Conservation (phyloP, 768 basidiomycete species). For the Leucocoprinus leucothites region DNA sequence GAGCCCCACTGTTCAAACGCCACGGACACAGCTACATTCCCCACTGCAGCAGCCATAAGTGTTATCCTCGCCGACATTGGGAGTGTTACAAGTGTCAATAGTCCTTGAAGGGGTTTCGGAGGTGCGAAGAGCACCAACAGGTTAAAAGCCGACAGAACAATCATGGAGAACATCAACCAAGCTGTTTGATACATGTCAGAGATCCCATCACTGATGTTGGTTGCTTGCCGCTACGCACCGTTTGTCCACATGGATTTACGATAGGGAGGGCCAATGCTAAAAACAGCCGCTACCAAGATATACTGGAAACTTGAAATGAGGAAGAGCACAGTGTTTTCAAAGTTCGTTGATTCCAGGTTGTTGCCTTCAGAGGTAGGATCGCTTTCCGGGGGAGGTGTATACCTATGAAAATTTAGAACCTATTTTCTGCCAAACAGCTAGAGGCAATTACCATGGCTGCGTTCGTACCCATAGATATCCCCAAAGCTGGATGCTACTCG, state of each 20-base stretch:
- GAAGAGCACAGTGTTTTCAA: conserved; percentile 91
- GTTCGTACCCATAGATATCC: conserved; percentile 85
- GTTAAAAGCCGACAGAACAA: conserved; percentile 68
- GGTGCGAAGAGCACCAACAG: conserved; percentile 74
- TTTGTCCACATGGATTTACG: conserved; percentile 95
- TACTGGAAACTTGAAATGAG: conserved; percentile 98
- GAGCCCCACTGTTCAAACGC: conserved; percentile 77
- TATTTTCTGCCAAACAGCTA: background rate
- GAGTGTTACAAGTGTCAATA: conserved; percentile 78
- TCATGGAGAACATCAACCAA: conserved; percentile 79
- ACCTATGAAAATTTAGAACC: conserved; percentile 46
- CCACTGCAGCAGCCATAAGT: conserved; percentile 61
- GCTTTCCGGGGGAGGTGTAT: conserved; percentile 58
- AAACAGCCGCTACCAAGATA: conserved; percentile 93
- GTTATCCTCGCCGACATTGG: conserved; percentile 65
- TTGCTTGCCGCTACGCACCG: conserved; percentile 44
- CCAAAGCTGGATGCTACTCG: conserved; percentile 79
- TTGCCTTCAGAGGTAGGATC: conserved; percentile 52
- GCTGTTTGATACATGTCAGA: conserved; percentile 37
- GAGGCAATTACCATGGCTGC: conserved; percentile 71
- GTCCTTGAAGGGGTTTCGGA: conserved; percentile 47
- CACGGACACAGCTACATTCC: conserved; percentile 72
- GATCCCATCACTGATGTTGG: conserved; percentile 6
- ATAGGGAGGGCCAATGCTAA: conserved; percentile 97
- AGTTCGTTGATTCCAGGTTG: conserved; percentile 82